Percentiles rank a stretch among this genome's conserved stretches.
phyloP scores from a whole-genome alignment of 768 basidiomycete genomes.

The Lactifluus echinatus region DNA sequence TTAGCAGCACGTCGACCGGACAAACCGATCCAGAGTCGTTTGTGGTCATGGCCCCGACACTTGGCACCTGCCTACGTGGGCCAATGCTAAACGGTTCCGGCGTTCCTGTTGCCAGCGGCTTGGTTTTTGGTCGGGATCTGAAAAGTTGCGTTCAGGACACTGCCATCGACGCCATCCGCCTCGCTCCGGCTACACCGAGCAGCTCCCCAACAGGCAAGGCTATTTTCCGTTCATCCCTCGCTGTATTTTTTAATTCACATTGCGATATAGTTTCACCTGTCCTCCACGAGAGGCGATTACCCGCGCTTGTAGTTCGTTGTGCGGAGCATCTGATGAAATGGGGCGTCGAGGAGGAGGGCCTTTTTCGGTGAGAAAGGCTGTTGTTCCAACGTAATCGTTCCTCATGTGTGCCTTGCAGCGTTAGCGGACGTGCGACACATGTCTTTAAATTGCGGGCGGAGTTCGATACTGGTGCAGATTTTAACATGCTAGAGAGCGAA shows the following conservation, averaged over 20 bases:
- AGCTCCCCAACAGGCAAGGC: slow-evolving; percentile 1
- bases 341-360: slow-evolving; percentile 80
- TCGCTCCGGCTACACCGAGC: slow-evolving; percentile 6
- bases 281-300: slow-evolving; percentile 34
- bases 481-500: slow-evolving; percentile 64
- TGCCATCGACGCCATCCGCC: slow-evolving; percentile 30
- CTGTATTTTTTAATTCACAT: not conserved
- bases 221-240: not conserved
- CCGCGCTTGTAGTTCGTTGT: slow-evolving; percentile 74
- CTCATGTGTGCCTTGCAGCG: slow-evolving; percentile 35
- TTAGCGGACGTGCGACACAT: slow-evolving; percentile 79
- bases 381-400: not conserved
- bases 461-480: slow-evolving; percentile 86
- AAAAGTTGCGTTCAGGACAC: slow-evolving; percentile 48
- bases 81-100: slow-evolving; percentile 35
- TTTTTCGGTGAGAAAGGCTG: slow-evolving; percentile 59
- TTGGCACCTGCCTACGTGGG: slow-evolving; percentile 52
- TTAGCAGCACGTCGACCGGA: slow-evolving; percentile 39
- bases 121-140: slow-evolving; percentile 64
- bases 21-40: slow-evolving; percentile 39
- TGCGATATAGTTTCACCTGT: not conserved
- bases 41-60: slow-evolving; percentile 34
- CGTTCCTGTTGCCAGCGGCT: slow-evolving; percentile 31
- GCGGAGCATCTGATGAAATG: slow-evolving; percentile 74
- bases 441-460: slow-evolving; percentile 63